A percentile compares a stretch with the other conserved stretches of the same genome.
Conservation (phyloP, 805 yeast species). For the Pichia nakasei region DNA sequence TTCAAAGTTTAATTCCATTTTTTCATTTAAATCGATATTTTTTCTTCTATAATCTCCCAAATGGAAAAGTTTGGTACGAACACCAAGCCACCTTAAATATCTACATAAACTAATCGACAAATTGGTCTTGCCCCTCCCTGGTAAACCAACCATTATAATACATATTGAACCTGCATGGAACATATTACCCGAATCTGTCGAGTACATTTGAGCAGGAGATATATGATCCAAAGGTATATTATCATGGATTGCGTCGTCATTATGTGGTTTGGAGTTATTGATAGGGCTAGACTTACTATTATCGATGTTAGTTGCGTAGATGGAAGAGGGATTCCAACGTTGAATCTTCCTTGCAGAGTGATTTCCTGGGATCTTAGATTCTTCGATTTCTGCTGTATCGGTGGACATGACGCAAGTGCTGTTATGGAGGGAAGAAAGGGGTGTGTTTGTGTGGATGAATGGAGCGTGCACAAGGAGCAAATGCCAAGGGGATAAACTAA, state of each 20-base stretch:
- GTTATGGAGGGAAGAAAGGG: not conserved
- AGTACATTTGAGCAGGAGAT: constrained; percentile 87
- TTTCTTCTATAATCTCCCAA: constrained; percentile 82
- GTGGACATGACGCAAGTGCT: not conserved
- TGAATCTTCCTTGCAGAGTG: constrained; percentile 47
- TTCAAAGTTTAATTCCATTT: constrained; percentile 2
- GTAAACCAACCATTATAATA: constrained; percentile 82
- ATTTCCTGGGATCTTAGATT: constrained; percentile 39
- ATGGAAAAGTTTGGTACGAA: constrained; percentile 84
- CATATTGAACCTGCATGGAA: constrained; percentile 95
- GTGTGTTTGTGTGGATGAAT: too few species aligned
- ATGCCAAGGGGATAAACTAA: too few species aligned
- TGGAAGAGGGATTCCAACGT: constrained; percentile 34
- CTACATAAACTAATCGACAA: constrained; percentile 86
- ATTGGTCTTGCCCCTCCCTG: constrained; percentile 94
- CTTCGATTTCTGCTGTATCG: constrained; percentile 29
- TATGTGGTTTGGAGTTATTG: not conserved
- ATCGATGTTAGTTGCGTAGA: constrained; percentile 9
- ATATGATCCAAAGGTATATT: constrained; percentile 52
- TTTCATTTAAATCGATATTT: constrained; percentile 17
- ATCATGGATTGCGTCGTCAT: constrained; percentile 59
- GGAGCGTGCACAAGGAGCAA: too few species aligned
- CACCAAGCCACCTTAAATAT: constrained; percentile 94
- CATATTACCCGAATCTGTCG: constrained; percentile 85
- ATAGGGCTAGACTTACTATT: not conserved